phyloP scores from a whole-genome alignment of 208 protist genomes.

The Trypanosoma vivax region DNA sequence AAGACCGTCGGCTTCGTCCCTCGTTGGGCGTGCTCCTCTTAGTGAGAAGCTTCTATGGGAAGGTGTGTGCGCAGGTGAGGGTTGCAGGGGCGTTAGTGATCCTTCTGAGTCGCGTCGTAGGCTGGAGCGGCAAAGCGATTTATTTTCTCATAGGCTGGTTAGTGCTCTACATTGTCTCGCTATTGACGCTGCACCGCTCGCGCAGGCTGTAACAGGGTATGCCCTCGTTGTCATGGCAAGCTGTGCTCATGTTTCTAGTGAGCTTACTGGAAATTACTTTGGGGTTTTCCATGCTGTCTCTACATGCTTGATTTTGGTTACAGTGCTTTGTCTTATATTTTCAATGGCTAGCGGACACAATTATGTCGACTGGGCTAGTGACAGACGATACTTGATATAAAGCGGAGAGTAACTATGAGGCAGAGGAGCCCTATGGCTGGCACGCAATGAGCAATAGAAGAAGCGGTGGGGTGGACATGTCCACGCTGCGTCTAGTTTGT shows the following conservation, averaged over 20 bases:
- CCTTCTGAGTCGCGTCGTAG: neutral
- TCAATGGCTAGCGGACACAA: neutral
- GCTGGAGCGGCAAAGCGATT: neutral
- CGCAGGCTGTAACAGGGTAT: constrained; percentile 2
- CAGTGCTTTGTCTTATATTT: constrained; percentile 8
- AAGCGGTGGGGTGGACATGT: too few species aligned
- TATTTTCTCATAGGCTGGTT: neutral
- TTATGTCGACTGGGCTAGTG: neutral
- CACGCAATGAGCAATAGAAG: too few species aligned
- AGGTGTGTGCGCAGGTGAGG: too few species aligned
- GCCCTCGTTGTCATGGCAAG: neutral
- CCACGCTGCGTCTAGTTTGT: too few species aligned
- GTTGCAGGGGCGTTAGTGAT: too few species aligned
- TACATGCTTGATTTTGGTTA: constrained; percentile 1
- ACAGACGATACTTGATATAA: neutral
- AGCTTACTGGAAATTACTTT: constrained; percentile 2
- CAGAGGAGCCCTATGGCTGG: too few species aligned
- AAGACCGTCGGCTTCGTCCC: too few species aligned
- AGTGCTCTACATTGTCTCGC: neutral
- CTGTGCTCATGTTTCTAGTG: neutral
- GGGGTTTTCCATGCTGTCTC: constrained; percentile 8
- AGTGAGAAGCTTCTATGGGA: too few species aligned
- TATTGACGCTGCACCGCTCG: neutral
- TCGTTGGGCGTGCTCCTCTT: too few species aligned
- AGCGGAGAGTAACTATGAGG: neutral